These are phyloP conservation scores for Fereydounia khargensis DNA, from an alignment of 1,284 basidiomycete genomes.

Conservation along the genomic window DNA sequence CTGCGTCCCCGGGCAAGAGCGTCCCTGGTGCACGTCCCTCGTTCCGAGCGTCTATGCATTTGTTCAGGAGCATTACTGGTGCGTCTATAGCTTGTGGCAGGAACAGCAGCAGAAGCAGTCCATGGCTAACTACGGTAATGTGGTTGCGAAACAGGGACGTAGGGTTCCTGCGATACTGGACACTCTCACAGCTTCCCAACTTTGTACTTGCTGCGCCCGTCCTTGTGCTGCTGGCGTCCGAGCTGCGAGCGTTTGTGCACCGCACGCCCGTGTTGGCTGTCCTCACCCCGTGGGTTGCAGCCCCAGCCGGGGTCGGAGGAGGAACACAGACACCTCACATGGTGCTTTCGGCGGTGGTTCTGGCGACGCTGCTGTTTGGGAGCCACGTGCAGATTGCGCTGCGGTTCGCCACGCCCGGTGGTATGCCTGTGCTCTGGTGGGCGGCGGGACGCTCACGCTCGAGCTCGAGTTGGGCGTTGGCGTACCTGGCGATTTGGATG, in stretches of 20 bases:
- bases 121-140: too few relatives aligned
- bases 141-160: slow-evolving; percentile 64
- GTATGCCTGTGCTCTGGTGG: slow-evolving; percentile 81
- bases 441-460: slow-evolving; percentile 40
- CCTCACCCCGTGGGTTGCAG: too few relatives aligned
- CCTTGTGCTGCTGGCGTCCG: slow-evolving; percentile 13
- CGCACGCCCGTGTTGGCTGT: too few relatives aligned
- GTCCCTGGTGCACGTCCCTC: slow-evolving; percentile 68
- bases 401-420: slow-evolving; percentile 68
- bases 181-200: slow-evolving; percentile 77
- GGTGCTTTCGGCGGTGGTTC: slow-evolving; percentile 66
- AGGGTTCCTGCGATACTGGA: slow-evolving; percentile 86
- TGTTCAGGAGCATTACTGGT: slow-evolving; percentile 81
- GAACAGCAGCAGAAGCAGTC: too few relatives aligned
- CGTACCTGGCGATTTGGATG: slow-evolving; percentile 77
- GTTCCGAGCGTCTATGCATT: slow-evolving; percentile 77
- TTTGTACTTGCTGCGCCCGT: slow-evolving; percentile 77
- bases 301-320: too few relatives aligned
- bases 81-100: too few relatives aligned
- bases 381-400: slow-evolving; percentile 89
- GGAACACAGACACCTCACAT: too few relatives aligned
- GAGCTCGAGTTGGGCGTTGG: slow-evolving; percentile 60
- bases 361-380: slow-evolving; percentile 68
- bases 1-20: slow-evolving; percentile 60
- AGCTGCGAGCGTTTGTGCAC: too few relatives aligned